These are phyloP conservation scores for Harrya chromipes DNA, from an alignment of 768 basidiomycete genomes.

Conservation along the genomic window DNA sequence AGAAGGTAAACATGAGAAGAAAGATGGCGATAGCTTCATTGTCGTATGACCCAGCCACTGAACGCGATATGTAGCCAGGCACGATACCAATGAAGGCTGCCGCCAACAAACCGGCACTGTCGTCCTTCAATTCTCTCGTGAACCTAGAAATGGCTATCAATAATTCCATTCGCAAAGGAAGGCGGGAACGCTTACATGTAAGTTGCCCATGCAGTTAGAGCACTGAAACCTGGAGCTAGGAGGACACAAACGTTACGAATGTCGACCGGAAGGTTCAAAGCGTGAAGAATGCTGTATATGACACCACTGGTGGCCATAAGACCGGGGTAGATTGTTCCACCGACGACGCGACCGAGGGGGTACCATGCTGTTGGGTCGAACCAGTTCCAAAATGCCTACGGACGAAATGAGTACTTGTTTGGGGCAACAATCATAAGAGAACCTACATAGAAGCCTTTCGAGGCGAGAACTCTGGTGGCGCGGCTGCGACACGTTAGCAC, in stretches of 20 bases:
- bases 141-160: conserved; percentile 54
- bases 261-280: conserved; percentile 91
- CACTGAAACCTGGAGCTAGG: conserved; percentile 95
- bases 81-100: conserved; percentile 98
- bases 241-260: conserved; percentile 97
- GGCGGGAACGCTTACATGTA: conserved; percentile 65
- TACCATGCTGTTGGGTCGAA: conserved; percentile 99
- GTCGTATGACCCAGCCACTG: conserved; percentile 98
- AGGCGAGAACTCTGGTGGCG: conserved; percentile 86
- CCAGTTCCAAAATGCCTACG: conserved; percentile 99
- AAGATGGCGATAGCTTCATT: conserved; percentile 99
- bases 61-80: conserved; percentile 98
- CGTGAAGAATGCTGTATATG: conserved; percentile 89
- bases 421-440: background rate
- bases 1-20: conserved; percentile 99
- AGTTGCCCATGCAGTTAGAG: conserved; percentile 93
- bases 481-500: conserved; percentile 51
- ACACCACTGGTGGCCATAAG: conserved; percentile 98
- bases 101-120: conserved; percentile 93
- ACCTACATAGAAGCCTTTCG: conserved; percentile 93
- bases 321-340: conserved; percentile 97
- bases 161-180: background rate
- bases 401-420: conserved; percentile 2
- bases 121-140: conserved; percentile 94
- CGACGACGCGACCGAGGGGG: conserved; percentile 95